Percentiles rank a stretch among this genome's conserved stretches.
Evolutionary conservation across 2,329 filamentous ascomycete species (phyloP).

Genomic region (Colletotrichum spaethianum): DNA sequence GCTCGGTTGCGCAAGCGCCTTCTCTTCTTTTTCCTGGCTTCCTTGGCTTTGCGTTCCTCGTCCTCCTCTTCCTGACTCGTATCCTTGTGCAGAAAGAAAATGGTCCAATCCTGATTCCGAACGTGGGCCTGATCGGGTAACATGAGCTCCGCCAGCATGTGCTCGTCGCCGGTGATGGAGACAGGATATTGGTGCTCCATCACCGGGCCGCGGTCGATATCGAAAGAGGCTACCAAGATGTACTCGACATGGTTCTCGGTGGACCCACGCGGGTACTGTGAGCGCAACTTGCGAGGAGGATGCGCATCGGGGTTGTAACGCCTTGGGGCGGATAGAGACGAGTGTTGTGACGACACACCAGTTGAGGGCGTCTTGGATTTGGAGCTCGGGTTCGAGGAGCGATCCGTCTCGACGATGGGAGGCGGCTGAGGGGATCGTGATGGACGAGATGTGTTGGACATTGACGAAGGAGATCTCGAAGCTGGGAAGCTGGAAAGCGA

Average conservation of each 20-base stretch:
- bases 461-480: conserved; percentile 70
- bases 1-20: conserved; percentile 66
- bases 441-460: conserved; percentile 68
- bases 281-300: conserved; percentile 72
- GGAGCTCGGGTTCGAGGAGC: conserved; percentile 71
- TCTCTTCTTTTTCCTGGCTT: conserved; percentile 65
- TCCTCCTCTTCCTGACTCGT: conserved; percentile 87
- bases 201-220: conserved; percentile 94
- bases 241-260: conserved; percentile 97
- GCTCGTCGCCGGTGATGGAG: conserved; percentile 95
- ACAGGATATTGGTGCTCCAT: conserved; percentile 99
- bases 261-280: conserved; percentile 82
- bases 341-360: conserved; percentile 71
- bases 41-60: conserved; percentile 73
- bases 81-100: conserved; percentile 98
- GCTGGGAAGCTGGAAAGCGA: conserved; percentile 77
- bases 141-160: conserved; percentile 99
- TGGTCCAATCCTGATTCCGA: conserved; percentile 97
- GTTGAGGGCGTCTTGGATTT: conserved; percentile 73
- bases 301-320: conserved; percentile 66
- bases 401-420: conserved; percentile 64
- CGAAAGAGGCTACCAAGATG: conserved; percentile 96
- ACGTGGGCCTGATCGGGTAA: conserved; percentile 96
- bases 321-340: conserved; percentile 68
- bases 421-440: conserved; percentile 69